Evolutionary conservation across 2,329 filamentous ascomycete genomes (phyloP), one percentile per base, ranked within the genome.

Genomic region (Phialemonium atrogriseum): DNA sequence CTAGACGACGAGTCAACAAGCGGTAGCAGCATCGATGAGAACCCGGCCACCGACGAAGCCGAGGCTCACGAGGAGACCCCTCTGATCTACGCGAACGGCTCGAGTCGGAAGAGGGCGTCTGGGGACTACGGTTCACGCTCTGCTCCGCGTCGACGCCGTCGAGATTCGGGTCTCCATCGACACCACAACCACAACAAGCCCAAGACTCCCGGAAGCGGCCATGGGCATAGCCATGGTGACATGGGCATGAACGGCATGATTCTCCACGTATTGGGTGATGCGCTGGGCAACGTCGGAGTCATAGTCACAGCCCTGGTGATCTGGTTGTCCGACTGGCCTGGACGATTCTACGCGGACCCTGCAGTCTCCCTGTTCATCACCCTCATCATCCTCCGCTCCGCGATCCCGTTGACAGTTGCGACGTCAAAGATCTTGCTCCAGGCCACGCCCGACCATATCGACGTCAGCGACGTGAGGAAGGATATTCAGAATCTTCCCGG

Each of bases 351-450:
- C 52, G 81, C 85, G 25, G 91, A 98, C 52, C 91, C 91, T 0
- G 75, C 77, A 12, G 89, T 98, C 37, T 98, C 91, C 0, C 75
- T 98, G 11, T 72, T 96, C 57, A 98, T 98, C 57, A 95, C 91
- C 2, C 59, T 87, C 37, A 82, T 82, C 46, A 81, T 84, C 38
- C 69, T 82, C 37, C 71, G 70, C 42, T 84, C 83, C 2, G 81
- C 83, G 7, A 74, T 91, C 30, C 84, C 85, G 2, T 73, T 93
- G 14, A 88, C 84, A 42, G 73, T 77, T 43, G 84, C 83, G 18
- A 85, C 84, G 5, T 80, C 82, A 30, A 82, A 91, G 47, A 94
- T 98, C 35, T 73, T 98, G 10, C 73, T 98, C 1, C 91, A 98
- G 59, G 91, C 89, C 3, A 94, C 91, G 0, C 91, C 91, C 0